Base-by-base conservation (phyloP, 1,139 yeast species). In the Sugiyamaella neomexicana region DNA sequence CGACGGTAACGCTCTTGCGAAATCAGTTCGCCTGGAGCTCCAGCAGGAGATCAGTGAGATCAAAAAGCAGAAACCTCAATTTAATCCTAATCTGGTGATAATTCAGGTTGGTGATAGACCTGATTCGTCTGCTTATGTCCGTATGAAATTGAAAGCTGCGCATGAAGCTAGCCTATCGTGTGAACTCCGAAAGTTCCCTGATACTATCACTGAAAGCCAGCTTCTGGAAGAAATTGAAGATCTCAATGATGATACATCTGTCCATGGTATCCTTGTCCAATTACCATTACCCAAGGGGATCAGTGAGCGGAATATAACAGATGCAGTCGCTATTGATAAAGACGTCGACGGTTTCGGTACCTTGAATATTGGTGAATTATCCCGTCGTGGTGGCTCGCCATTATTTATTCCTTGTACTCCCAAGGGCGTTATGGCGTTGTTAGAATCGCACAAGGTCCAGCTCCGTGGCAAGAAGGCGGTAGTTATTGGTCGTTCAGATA, bases 301-400 rank as follows among this genome's bases (percentile, higher is more conserved):
- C 61, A 81, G 89, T 68, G 98, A 91, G 72, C 79, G 83, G 57
- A 79, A 76, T 63, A 78, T 93, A 62, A 91, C 97, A 51, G 80
- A 82, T 61, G 81, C 91, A 17, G 97, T 93, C 31, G 71, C 77
- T 45, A 80, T 90, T 16, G 80, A 78, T 54, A 93, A 93, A 75
- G 99, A 93, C 66, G 97, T 95, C 48, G 99, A 93, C 69, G 99
- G 99, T 1, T 93, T 93, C 67, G 96, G 95, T 51, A 86, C 95
- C 46, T 80, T 72, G 70, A 95, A 93, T 72, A 86, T 89, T 52
- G 98, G 98, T 54, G 98, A 93, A 73, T 80, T 93, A 63, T 84
- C 91, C 66, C 91, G 91, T 74, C 86, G 86, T 64, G 88, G 89
- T 55, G 99, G 99, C 52, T 71, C 79, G 38, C 99, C 99, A 20